These are phyloP conservation scores for Neobulgaria alba DNA, from an alignment of 2,329 filamentous ascomycete species.

Conservation along the genomic window DNA sequence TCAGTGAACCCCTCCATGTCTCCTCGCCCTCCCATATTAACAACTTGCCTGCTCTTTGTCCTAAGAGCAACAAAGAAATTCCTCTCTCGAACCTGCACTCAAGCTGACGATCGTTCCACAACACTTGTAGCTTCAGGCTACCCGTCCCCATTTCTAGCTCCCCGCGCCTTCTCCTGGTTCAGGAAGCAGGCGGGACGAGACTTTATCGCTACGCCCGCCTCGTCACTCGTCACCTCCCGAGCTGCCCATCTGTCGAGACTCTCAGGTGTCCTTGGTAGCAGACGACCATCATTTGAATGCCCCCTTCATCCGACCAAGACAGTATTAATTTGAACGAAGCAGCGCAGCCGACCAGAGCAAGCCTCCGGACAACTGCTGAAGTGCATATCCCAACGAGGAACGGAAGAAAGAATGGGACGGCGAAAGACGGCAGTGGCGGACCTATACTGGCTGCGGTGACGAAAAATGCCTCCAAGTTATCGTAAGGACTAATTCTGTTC, in stretches of 20 bases:
- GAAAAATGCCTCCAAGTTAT: constrained; percentile 25
- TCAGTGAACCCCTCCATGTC: not conserved
- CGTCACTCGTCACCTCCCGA: constrained; percentile 4
- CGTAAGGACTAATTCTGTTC: too few species aligned
- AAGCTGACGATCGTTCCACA: not conserved
- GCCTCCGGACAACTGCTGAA: constrained; percentile 21
- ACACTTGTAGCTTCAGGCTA: not conserved
- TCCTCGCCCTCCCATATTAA: not conserved
- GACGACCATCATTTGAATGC: constrained; percentile 28
- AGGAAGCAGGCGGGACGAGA: constrained; percentile 13
- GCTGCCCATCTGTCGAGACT: constrained; percentile 2
- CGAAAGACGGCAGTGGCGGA: constrained; percentile 23
- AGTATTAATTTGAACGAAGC: constrained; percentile 16
- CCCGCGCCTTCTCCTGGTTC: constrained; percentile 9
- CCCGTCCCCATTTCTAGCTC: constrained; percentile 1
- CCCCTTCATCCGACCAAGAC: constrained; percentile 29
- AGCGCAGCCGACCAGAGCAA: constrained; percentile 18
- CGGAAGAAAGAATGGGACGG: constrained; percentile 29
- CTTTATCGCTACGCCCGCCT: constrained; percentile 4
- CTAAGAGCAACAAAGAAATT: constrained; percentile 1
- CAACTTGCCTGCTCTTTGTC: not conserved
- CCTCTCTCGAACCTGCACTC: not conserved
- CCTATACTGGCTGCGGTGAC: constrained; percentile 27
- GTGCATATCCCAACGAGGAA: constrained; percentile 24
- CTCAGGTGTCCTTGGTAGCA: not conserved